Conservation (phyloP, 2,329 filamentous ascomycete genomes). For the Stemphylium lycopersici region DNA sequence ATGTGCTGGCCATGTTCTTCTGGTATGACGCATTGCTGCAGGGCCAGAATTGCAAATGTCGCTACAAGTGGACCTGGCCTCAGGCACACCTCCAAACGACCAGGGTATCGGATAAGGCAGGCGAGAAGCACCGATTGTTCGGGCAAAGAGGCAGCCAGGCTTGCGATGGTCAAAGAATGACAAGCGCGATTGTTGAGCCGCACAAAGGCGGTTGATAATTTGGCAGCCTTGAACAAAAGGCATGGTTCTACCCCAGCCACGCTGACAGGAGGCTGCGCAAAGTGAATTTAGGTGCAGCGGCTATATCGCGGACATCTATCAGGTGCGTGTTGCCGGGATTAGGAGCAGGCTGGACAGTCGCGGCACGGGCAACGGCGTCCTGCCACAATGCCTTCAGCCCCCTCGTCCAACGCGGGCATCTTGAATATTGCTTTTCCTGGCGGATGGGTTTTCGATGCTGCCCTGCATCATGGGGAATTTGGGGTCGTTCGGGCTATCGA, state of each 20-base stretch:
- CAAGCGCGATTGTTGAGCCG: background rate
- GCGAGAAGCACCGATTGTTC: constrained; percentile 6
- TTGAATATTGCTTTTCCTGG: background rate
- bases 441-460: background rate
- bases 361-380: constrained; percentile 1
- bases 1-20: too few relatives aligned
- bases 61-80: constrained; percentile 11
- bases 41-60: background rate
- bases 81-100: constrained; percentile 32
- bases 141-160: constrained; percentile 1
- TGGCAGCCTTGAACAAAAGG: constrained; percentile 12
- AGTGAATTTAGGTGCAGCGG: constrained; percentile 14
- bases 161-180: background rate
- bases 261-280: constrained; percentile 25
- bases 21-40: too few relatives aligned
- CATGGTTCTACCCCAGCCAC: constrained; percentile 36
- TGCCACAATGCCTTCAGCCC: background rate
- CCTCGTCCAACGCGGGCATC: too few relatives aligned
- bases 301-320: constrained; percentile 4
- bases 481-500: constrained; percentile 10
- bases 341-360: background rate
- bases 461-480: constrained; percentile 6
- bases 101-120: constrained; percentile 33
- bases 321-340: background rate
- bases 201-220: constrained; percentile 9